Conservation (phyloP, 495 filamentous ascomycete species). For the Neurospora hispaniola region DNA sequence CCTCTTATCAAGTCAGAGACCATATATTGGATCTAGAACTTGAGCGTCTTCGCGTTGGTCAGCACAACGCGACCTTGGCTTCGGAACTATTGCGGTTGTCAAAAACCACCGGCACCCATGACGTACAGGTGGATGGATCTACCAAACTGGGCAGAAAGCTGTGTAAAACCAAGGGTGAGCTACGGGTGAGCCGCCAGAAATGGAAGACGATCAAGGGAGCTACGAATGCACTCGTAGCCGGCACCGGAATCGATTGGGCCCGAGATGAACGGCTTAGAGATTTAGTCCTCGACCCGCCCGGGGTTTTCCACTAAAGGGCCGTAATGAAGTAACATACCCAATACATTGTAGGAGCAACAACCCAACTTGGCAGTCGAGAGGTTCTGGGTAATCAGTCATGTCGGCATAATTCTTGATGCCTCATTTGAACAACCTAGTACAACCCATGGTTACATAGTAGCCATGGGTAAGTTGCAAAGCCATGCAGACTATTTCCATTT, state of each 20-base stretch:
- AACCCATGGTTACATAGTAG: background rate
- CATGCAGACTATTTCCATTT: background rate
- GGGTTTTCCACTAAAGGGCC: slow-evolving; percentile 29
- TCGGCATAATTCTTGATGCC: background rate
- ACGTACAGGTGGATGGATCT: slow-evolving; percentile 39
- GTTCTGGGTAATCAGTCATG: background rate
- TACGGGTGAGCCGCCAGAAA: slow-evolving; percentile 45
- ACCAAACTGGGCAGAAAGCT: slow-evolving; percentile 42
- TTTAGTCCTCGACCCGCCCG: slow-evolving; percentile 58
- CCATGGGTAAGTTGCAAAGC: background rate
- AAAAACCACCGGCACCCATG: slow-evolving; percentile 39
- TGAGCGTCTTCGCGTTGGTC: slow-evolving; percentile 41
- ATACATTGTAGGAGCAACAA: background rate
- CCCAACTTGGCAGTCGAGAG: background rate
- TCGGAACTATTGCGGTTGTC: slow-evolving; percentile 50
- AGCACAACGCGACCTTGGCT: slow-evolving; percentile 53
- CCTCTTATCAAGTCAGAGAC: slow-evolving; percentile 35
- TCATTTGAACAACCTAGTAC: background rate
- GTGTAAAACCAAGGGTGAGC: slow-evolving; percentile 40
- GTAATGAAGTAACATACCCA: background rate
- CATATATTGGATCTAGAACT: slow-evolving; percentile 44
- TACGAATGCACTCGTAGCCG: slow-evolving; percentile 62
- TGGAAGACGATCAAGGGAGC: slow-evolving; percentile 70
- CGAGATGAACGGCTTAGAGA: slow-evolving; percentile 55
- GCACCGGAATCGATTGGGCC: slow-evolving; percentile 78